Percentiles rank a stretch among this genome's conserved stretches.
phyloP scores from a whole-genome alignment of 2,329 filamentous ascomycete genomes.

The Myriosclerotinia curreyana region DNA sequence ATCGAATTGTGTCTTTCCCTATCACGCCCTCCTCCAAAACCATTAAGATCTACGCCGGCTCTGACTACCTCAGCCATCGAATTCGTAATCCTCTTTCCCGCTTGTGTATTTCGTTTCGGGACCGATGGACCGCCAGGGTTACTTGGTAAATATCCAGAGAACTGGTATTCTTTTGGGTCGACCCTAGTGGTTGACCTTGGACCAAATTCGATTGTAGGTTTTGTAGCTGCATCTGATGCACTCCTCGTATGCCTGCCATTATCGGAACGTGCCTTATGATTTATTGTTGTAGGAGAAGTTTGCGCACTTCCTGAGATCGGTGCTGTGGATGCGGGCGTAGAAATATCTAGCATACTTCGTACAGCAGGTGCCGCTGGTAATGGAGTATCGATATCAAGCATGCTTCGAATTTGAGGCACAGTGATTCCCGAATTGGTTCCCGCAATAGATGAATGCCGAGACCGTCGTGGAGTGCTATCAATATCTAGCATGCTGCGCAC shows the following conservation, averaged over 20 bases:
- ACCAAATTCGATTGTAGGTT: constrained; percentile 47
- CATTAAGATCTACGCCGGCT: constrained; percentile 49
- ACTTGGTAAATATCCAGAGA: constrained; percentile 55
- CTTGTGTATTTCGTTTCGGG: constrained; percentile 53
- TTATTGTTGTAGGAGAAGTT: constrained; percentile 47
- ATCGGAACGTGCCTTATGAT: constrained; percentile 38
- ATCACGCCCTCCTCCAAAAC: constrained; percentile 36
- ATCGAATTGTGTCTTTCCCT: constrained; percentile 33
- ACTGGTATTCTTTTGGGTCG: constrained; percentile 58
- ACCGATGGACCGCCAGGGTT: constrained; percentile 43
- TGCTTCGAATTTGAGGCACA: constrained; percentile 59
- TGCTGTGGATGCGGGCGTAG: constrained; percentile 31
- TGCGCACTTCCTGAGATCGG: constrained; percentile 46
- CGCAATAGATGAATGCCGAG: constrained; percentile 22
- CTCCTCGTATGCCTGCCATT: constrained; percentile 43
- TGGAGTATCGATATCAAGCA: constrained; percentile 53
- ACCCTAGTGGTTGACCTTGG: constrained; percentile 38
- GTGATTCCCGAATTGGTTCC: constrained; percentile 18
- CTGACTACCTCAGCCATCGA: constrained; percentile 55
- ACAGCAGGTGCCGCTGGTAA: constrained; percentile 43
- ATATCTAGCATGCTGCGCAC: constrained; percentile 58
- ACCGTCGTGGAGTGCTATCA: constrained; percentile 28
- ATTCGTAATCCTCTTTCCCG: constrained; percentile 42
- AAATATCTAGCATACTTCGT: constrained; percentile 65
- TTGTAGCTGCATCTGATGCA: constrained; percentile 53